These are phyloP conservation scores for Lachnum nothofagi DNA, from an alignment of 2,329 filamentous ascomycete genomes.

Conservation along the genomic window DNA sequence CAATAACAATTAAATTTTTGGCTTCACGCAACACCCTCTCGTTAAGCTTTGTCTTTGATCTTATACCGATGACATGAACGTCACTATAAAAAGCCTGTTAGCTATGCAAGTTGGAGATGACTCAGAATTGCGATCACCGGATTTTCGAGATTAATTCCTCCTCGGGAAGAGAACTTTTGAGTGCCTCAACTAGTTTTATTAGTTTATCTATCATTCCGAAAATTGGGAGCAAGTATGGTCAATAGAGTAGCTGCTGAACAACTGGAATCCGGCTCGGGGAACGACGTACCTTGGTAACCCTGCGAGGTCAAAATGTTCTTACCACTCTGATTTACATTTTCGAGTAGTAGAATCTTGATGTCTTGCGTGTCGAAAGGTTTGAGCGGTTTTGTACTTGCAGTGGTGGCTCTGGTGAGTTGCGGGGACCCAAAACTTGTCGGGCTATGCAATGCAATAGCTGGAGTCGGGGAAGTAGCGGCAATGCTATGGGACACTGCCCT, in stretches of 20 bases:
- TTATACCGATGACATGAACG: conserved; percentile 95
- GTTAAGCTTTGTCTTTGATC: conserved; percentile 93
- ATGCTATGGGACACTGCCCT: conserved; percentile 53
- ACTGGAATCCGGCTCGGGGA: no score
- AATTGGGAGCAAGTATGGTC: no score
- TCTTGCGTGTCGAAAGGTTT: conserved; percentile 95
- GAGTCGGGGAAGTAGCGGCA: conserved; percentile 69
- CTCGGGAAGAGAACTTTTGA: conserved; percentile 86
- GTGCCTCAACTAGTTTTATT: conserved; percentile 59
- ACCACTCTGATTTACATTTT: conserved; percentile 92
- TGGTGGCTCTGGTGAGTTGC: conserved; percentile 39
- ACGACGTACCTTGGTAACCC: conserved; percentile 65
- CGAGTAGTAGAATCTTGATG: conserved; percentile 90
- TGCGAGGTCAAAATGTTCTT: conserved; percentile 75
- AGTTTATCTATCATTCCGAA: no score
- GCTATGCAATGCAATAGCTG: conserved; percentile 61
- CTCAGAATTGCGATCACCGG: conserved; percentile 48
- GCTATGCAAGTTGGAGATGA: conserved; percentile 8
- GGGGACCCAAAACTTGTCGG: conserved; percentile 56
- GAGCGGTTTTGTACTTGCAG: conserved; percentile 61
- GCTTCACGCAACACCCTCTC: conserved; percentile 79
- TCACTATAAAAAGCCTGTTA: conserved; percentile 51
- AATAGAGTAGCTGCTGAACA: no score
- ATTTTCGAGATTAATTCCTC: conserved; percentile 97
- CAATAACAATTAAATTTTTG: conserved; percentile 90